These are phyloP conservation scores for Fonsecaea multimorphosa DNA, from an alignment of 2,329 filamentous ascomycete genomes.

Conservation along the genomic window DNA sequence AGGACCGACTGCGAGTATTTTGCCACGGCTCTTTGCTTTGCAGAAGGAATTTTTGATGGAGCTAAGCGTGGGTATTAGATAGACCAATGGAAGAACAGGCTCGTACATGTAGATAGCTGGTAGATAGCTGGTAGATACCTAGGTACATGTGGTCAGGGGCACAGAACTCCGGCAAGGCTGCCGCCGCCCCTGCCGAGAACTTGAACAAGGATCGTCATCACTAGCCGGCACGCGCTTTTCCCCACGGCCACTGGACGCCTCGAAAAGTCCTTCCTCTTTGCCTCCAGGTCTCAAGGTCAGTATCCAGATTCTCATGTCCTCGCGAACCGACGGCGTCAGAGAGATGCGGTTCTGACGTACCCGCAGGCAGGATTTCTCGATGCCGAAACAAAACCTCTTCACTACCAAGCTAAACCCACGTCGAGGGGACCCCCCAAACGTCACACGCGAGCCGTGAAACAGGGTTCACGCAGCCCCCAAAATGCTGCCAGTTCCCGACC, in stretches of 20 bases:
- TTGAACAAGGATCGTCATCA: neutral
- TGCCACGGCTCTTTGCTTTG: neutral
- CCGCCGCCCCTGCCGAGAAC: neutral
- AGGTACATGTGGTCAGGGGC: too few species aligned
- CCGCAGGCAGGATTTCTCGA: conserved; percentile 30
- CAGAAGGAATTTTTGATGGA: neutral
- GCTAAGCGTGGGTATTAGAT: neutral
- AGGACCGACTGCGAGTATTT: neutral
- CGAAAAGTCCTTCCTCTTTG: neutral
- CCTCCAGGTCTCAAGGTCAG: conserved; percentile 24
- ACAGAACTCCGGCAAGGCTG: too few species aligned
- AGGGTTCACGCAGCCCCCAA: conserved; percentile 1
- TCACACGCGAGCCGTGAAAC: neutral
- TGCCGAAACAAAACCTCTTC: conserved; percentile 35
- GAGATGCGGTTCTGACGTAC: neutral
- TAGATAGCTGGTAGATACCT: too few species aligned
- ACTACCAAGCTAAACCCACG: conserved; percentile 23
- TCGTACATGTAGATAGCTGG: too few species aligned
- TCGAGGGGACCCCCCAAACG: conserved; percentile 1
- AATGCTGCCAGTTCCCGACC: neutral
- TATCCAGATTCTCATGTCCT: neutral
- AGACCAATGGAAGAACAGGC: neutral
- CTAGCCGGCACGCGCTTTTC: neutral
- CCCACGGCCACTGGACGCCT: neutral
- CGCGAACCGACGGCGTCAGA: neutral